A percentile compares a stretch with the other conserved stretches of the same genome.
These are phyloP conservation scores for Aegilops sharonensis DNA, from an alignment of 176 grass and related monocot genomes.

Conservation along the genomic window DNA sequence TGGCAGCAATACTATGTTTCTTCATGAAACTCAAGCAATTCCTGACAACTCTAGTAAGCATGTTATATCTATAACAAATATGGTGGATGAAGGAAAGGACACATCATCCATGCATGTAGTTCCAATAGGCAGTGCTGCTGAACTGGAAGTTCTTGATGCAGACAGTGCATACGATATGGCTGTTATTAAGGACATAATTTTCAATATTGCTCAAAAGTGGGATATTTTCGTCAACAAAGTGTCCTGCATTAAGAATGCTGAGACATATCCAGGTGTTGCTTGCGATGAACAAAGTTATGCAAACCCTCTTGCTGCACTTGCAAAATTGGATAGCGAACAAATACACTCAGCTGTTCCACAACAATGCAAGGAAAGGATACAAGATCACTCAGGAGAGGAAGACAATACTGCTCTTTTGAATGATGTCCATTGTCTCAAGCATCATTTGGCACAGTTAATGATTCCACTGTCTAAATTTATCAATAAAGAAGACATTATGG, in stretches of 20 bases:
- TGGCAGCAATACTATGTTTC: not conserved
- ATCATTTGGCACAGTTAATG: conserved; percentile 14
- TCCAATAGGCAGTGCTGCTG: not conserved
- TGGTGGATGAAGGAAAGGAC: conserved; percentile 8
- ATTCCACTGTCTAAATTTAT: conserved; percentile 12
- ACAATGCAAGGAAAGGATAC: not conserved
- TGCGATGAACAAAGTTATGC: not conserved
- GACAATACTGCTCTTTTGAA: conserved; percentile 4
- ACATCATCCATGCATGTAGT: not conserved
- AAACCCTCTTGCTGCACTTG: too few species aligned
- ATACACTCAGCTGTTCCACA: conserved; percentile 10
- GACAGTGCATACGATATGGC: conserved; percentile 13
- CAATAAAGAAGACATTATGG: not conserved
- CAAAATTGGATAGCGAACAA: too few species aligned
- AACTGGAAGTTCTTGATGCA: conserved; percentile 11
- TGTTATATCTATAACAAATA: not conserved
- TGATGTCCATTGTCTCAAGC: conserved; percentile 27
- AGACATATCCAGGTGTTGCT: conserved; percentile 6
- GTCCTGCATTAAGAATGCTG: not conserved
- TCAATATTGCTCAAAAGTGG: conserved; percentile 15
- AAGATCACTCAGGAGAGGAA: not conserved
- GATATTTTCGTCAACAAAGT: conserved; percentile 19
- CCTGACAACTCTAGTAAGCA: not conserved
- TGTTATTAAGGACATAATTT: conserved; percentile 9
- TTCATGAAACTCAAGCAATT: conserved; percentile 17